Conservation (phyloP, 2,329 filamentous ascomycete species). For the Stenocarpella maydis region DNA sequence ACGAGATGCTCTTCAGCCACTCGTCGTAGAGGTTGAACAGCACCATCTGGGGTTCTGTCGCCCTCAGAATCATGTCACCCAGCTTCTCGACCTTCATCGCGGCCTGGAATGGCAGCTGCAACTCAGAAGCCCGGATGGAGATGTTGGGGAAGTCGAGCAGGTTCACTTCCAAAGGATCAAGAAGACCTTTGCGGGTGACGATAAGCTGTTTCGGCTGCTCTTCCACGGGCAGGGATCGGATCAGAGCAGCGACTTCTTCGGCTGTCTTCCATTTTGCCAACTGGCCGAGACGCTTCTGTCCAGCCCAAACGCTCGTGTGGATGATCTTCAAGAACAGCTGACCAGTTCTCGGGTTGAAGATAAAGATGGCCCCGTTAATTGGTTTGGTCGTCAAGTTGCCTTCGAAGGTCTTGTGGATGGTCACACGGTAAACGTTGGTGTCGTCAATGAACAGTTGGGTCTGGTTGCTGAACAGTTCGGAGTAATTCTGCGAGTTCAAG, state of each 20-base stretch:
- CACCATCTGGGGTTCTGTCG: constrained; percentile 99
- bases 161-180: constrained; percentile 97
- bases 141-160: constrained; percentile 99
- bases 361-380: constrained; percentile 99
- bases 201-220: constrained; percentile 99
- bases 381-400: constrained; percentile 99
- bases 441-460: constrained; percentile 99
- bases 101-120: constrained; percentile 97
- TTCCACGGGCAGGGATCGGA: constrained; percentile 93
- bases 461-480: constrained; percentile 98
- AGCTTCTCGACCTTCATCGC: constrained; percentile 99
- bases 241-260: constrained; percentile 98
- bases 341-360: constrained; percentile 98
- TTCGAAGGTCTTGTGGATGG: constrained; percentile 99
- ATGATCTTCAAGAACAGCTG: constrained; percentile 99
- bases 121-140: constrained; percentile 94
- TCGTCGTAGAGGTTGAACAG: constrained; percentile 99
- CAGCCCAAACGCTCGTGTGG: constrained; percentile 98
- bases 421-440: constrained; percentile 98
- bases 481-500: constrained; percentile 99
- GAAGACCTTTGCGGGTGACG: constrained; percentile 93
- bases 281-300: constrained; percentile 98
- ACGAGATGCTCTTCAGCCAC: constrained; percentile 98
- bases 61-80: constrained; percentile 97
- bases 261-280: constrained; percentile 99